Percentiles rank a stretch among this genome's conserved stretches.
Evolutionary conservation across 441 rosid genomes (phyloP).

Genomic region (Metrosideros polymorpha): DNA sequence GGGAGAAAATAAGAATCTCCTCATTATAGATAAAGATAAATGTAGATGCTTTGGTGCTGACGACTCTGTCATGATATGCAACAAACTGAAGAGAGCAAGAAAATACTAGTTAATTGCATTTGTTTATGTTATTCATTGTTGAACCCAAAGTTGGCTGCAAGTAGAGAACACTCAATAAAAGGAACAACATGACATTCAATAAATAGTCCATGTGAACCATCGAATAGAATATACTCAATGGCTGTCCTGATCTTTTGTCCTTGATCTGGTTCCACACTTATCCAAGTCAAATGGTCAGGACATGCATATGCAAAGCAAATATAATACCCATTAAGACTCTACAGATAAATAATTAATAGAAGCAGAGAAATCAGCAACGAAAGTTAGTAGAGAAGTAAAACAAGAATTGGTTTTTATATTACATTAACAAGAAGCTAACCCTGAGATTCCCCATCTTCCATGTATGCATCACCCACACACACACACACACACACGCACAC

Average conservation of each 20-base stretch:
- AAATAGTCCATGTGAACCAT: constrained; percentile 50
- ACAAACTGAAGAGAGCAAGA: constrained; percentile 42
- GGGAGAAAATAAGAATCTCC: constrained; percentile 18
- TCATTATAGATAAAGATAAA: constrained; percentile 39
- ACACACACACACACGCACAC: not conserved
- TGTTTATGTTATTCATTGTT: constrained; percentile 20
- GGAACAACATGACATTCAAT: constrained; percentile 21
- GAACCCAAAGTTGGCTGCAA: constrained; percentile 20
- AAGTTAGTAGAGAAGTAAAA: not conserved
- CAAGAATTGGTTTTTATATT: not conserved
- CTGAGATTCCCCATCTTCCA: not conserved
- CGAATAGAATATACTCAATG: constrained; percentile 34
- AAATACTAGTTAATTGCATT: constrained; percentile 20
- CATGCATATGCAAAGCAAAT: constrained; percentile 4
- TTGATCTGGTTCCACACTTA: constrained; percentile 20
- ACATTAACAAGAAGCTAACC: not conserved
- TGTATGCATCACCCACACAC: not conserved
- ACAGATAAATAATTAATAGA: not conserved
- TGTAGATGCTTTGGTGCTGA: constrained; percentile 21
- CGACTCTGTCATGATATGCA: constrained; percentile 16
- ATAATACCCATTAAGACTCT: not conserved
- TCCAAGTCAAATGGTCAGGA: constrained; percentile 19
- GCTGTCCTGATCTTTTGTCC: constrained; percentile 38
- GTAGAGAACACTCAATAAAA: constrained; percentile 14
- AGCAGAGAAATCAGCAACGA: not conserved